These are phyloP conservation scores for Amanita phalloides DNA, from an alignment of 768 basidiomycete species.

Conservation along the genomic window DNA sequence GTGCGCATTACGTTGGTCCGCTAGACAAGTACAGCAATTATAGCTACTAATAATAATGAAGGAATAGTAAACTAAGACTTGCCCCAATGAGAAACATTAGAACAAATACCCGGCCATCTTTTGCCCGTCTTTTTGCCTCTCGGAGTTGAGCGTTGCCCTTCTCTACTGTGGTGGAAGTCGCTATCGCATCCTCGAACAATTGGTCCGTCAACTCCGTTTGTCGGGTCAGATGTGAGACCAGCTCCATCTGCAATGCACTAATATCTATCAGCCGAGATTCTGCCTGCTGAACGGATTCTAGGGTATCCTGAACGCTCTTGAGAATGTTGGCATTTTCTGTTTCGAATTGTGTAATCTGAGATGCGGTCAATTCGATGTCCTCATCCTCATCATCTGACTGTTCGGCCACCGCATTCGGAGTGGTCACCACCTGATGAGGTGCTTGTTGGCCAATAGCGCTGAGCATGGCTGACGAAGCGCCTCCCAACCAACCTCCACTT, in stretches of 20 bases:
- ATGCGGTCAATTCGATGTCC: conserved; percentile 72
- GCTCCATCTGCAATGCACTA: conserved; percentile 83
- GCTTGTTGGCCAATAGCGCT: conserved; percentile 25
- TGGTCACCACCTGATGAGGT: conserved; percentile 32
- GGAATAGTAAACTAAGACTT: conserved; percentile 81
- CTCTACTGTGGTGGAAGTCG: conserved; percentile 75
- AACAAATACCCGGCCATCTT: conserved; percentile 83
- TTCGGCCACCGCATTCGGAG: conserved; percentile 17
- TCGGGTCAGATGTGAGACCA: conserved; percentile 75
- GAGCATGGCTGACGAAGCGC: conserved; percentile 45
- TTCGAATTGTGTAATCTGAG: conserved; percentile 90
- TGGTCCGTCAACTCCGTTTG: conserved; percentile 93
- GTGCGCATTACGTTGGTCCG: background rate
- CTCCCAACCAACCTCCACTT: conserved; percentile 43
- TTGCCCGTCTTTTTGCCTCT: conserved; percentile 79
- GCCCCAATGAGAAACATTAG: conserved; percentile 89
- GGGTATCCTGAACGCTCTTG: conserved; percentile 71
- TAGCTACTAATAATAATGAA: conserved; percentile 70
- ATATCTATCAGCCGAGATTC: conserved; percentile 91
- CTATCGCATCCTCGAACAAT: conserved; percentile 89
- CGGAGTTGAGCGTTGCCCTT: conserved; percentile 86
- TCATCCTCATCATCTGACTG: conserved; percentile 61
- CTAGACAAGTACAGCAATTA: conserved; percentile 5
- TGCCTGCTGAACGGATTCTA: conserved; percentile 85
- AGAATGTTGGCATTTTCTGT: conserved; percentile 83